Percentiles rank a stretch among this genome's conserved stretches.
These are phyloP conservation scores for Colletotrichum sojae DNA, from an alignment of 2,329 filamentous ascomycete genomes.

Conservation along the genomic window DNA sequence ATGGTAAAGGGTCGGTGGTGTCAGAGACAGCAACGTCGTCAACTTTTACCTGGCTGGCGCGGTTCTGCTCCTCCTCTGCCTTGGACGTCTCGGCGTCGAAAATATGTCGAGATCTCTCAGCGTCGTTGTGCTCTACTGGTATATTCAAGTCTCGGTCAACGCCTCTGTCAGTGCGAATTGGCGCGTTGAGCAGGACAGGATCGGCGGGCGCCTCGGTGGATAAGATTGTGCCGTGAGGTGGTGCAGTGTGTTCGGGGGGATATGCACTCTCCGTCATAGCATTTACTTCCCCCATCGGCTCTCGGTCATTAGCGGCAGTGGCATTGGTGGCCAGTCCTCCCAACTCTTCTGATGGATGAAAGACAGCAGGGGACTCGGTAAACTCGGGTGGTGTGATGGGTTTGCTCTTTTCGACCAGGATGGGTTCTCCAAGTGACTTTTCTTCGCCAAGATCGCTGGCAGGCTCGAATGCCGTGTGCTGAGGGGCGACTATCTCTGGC, in stretches of 20 bases:
- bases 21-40: background rate
- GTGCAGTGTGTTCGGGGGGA: background rate
- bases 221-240: background rate
- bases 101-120: conserved; percentile 22
- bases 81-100: conserved; percentile 52
- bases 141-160: background rate
- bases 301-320: background rate
- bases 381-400: background rate
- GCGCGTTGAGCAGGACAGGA: background rate
- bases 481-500: no score
- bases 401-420: no score
- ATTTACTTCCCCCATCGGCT: no score
- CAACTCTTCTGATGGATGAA: background rate
- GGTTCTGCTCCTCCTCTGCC: conserved; percentile 46
- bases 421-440: no score
- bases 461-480: no score
- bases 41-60: conserved; percentile 13
- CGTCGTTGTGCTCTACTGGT: conserved; percentile 6
- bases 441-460: no score
- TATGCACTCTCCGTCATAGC: background rate
- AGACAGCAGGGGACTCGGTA: background rate
- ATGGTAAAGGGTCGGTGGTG: background rate
- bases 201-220: background rate
- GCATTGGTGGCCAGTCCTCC: no score
- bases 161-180: background rate